Conservation (phyloP, 2,329 filamentous ascomycete species). For the Hymenoscyphus linearis region DNA sequence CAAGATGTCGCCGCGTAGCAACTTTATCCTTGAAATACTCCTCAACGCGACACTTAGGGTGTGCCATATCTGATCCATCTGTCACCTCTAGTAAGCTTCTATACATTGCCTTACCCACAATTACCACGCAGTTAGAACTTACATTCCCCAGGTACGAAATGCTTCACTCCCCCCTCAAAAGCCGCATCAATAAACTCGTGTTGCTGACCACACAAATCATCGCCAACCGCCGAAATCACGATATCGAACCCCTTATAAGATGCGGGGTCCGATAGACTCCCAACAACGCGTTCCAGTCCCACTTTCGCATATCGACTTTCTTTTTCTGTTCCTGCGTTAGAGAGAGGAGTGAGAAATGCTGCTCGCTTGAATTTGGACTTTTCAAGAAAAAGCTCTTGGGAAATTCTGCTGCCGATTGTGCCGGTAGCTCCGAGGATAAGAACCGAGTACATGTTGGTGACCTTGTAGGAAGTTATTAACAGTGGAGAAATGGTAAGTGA, state of each 20-base stretch:
- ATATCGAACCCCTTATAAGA: constrained; percentile 6
- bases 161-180: constrained; percentile 4
- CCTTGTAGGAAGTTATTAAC: background rate
- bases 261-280: constrained; percentile 1
- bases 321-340: constrained; percentile 4
- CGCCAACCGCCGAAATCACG: constrained; percentile 6
- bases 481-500: too few relatives aligned
- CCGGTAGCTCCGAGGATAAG: constrained; percentile 6
- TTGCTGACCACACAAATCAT: constrained; percentile 6
- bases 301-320: constrained; percentile 1
- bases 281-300: background rate
- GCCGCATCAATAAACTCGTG: constrained; percentile 5
- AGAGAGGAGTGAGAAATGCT: constrained; percentile 3
- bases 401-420: background rate
- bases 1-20: constrained; percentile 3
- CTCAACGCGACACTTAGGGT: background rate
- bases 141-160: constrained; percentile 7
- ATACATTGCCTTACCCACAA: too few relatives aligned
- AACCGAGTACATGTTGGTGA: constrained; percentile 1
- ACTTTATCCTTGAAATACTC: constrained; percentile 7
- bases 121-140: background rate
- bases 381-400: background rate
- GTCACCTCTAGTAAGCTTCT: background rate
- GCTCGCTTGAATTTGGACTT: background rate
- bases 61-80: constrained; percentile 1